These are phyloP conservation scores for Ophiobolus disseminans DNA, from an alignment of 2,329 filamentous ascomycete species.

Conservation along the genomic window DNA sequence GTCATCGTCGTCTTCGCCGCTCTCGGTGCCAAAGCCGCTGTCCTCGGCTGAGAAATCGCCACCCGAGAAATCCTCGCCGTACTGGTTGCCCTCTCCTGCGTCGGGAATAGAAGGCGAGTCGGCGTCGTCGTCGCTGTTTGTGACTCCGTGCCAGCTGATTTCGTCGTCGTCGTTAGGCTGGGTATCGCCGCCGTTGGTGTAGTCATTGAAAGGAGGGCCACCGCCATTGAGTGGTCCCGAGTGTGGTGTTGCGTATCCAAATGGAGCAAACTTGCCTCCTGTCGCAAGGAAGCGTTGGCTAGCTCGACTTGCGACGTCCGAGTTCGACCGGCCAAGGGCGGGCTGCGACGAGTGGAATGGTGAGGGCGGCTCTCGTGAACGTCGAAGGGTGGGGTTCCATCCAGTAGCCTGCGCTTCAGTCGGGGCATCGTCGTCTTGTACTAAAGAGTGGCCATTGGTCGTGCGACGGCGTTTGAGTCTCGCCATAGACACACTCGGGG, in stretches of 20 bases:
- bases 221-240: slow-evolving; percentile 58
- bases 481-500: slow-evolving; percentile 41
- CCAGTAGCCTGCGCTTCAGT: slow-evolving; percentile 35
- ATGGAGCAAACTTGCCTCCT: slow-evolving; percentile 58
- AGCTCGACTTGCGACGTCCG: slow-evolving; percentile 50
- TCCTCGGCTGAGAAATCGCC: slow-evolving; percentile 47
- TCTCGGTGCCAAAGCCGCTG: slow-evolving; percentile 39
- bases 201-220: slow-evolving; percentile 30
- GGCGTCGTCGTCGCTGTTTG: slow-evolving; percentile 36
- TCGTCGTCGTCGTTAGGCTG: slow-evolving; percentile 46
- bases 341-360: slow-evolving; percentile 48
- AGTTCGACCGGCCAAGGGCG: slow-evolving; percentile 36
- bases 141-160: slow-evolving; percentile 40
- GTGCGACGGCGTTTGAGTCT: slow-evolving; percentile 58
- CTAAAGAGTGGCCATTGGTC: slow-evolving; percentile 37
- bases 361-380: slow-evolving; percentile 54
- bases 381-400: slow-evolving; percentile 51
- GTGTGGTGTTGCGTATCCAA: slow-evolving; percentile 77
- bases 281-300: slow-evolving; percentile 49
- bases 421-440: slow-evolving; percentile 15
- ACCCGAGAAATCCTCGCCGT: slow-evolving; percentile 40
- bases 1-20: slow-evolving; percentile 27
- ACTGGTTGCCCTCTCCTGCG: slow-evolving; percentile 34
- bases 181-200: slow-evolving; percentile 41
- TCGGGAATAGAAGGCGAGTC: slow-evolving; percentile 21